phyloP scores from a whole-genome alignment of 2,329 filamentous ascomycete species.

The Simplicillium sp. region DNA sequence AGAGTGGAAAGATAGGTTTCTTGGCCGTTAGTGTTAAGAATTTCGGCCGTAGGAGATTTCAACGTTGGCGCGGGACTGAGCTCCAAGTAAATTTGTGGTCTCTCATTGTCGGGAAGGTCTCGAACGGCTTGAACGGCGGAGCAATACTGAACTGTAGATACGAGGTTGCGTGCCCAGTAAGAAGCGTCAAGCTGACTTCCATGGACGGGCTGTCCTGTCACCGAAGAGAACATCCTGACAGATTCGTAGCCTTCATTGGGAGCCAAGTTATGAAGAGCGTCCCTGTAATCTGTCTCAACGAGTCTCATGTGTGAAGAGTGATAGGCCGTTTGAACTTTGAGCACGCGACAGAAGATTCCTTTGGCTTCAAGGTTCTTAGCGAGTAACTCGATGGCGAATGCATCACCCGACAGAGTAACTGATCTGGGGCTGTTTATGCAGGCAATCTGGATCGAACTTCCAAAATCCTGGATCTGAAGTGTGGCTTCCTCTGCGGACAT shows the following conservation, averaged over 20 bases:
- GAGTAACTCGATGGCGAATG: conserved; percentile 19
- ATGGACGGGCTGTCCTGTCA: conserved; percentile 19
- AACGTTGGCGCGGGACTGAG: conserved; percentile 28
- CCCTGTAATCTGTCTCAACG: conserved; percentile 25
- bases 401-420: conserved; percentile 32
- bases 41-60: conserved; percentile 24
- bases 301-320: conserved; percentile 34
- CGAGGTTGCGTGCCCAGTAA: conserved; percentile 39
- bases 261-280: conserved; percentile 14
- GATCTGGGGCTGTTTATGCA: conserved; percentile 35
- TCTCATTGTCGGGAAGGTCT: conserved; percentile 12
- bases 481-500: conserved; percentile 18
- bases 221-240: conserved; percentile 30
- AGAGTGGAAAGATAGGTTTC: conserved; percentile 18
- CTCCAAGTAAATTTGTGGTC: conserved; percentile 28
- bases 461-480: conserved; percentile 14
- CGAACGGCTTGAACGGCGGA: conserved; percentile 27
- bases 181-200: conserved; percentile 16
- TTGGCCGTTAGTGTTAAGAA: conserved; percentile 3
- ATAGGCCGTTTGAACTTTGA: conserved; percentile 30
- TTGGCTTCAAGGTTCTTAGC: conserved; percentile 18
- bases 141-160: conserved; percentile 32
- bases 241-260: neutral
- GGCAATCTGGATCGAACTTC: conserved; percentile 23
- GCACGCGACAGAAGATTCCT: conserved; percentile 22